Conservation (phyloP, 352 stramenopile species). For the Phytopythium helicoides region DNA sequence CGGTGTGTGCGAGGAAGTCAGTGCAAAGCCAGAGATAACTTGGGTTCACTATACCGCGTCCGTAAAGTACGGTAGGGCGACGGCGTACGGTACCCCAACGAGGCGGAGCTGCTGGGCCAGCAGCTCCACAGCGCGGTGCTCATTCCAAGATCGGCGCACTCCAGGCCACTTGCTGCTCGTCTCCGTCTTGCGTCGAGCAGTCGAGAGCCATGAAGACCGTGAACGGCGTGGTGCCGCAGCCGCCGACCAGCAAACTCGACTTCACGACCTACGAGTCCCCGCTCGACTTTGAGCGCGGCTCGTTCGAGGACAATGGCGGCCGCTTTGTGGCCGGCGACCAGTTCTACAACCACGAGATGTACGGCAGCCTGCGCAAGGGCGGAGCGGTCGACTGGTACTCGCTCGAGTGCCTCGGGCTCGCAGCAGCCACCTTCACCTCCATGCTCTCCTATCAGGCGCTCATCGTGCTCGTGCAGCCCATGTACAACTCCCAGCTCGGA, state of each 20-base stretch:
- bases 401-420: constrained; percentile 58
- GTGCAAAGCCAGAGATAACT: too few relatives aligned
- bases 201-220: constrained; percentile 18
- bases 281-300: constrained; percentile 30
- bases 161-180: too few relatives aligned
- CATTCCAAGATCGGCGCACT: too few relatives aligned
- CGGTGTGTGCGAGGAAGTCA: too few relatives aligned
- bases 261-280: constrained; percentile 39
- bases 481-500: constrained; percentile 55
- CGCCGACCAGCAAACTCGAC: constrained; percentile 22
- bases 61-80: too few relatives aligned
- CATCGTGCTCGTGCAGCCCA: constrained; percentile 40
- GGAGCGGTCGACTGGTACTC: constrained; percentile 54
- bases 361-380: constrained; percentile 63
- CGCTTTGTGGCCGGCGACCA: constrained; percentile 68
- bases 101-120: too few relatives aligned
- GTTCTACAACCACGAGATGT: constrained; percentile 76
- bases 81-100: too few relatives aligned
- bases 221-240: constrained; percentile 28
- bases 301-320: constrained; percentile 27
- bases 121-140: too few relatives aligned
- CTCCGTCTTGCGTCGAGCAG: too few relatives aligned
- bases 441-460: constrained; percentile 67
- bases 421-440: constrained; percentile 64
- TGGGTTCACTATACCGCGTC: too few relatives aligned